Conservation (phyloP, 176 grass and related monocot genomes). For the Saccharum officinarum region DNA sequence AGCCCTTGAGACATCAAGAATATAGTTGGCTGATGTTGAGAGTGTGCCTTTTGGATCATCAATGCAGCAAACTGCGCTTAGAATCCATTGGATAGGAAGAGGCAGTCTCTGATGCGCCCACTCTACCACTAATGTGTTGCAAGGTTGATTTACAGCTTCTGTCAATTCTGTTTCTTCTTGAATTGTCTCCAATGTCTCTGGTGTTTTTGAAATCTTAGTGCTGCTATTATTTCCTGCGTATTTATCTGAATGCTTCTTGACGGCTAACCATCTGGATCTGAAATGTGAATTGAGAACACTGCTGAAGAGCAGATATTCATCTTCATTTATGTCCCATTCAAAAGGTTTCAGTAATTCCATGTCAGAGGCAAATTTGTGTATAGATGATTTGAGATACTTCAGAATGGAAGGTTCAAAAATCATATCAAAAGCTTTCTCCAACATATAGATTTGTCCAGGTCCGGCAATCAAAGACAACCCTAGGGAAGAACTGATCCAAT, state of each 20-base stretch:
- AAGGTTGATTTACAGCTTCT: conserved; percentile 45
- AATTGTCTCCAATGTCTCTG: conserved; percentile 70
- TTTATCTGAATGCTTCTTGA: conserved; percentile 66
- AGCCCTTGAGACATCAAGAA: conserved; percentile 59
- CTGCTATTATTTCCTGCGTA: conserved; percentile 31
- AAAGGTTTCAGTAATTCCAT: conserved; percentile 44
- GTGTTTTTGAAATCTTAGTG: conserved; percentile 25
- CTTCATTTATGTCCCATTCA: conserved; percentile 69
- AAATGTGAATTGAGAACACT: conserved; percentile 74
- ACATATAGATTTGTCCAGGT: conserved; percentile 55
- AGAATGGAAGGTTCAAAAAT: conserved; percentile 64
- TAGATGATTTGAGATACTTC: conserved; percentile 71
- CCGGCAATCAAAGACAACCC: conserved; percentile 65
- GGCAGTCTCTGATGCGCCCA: conserved; percentile 87
- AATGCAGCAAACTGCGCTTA: conserved; percentile 73
- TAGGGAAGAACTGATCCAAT: conserved; percentile 72
- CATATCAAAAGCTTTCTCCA: conserved; percentile 69
- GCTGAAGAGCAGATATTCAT: conserved; percentile 75
- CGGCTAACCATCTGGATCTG: conserved; percentile 75
- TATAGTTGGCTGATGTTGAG: conserved; percentile 31
- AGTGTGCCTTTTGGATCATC: conserved; percentile 54
- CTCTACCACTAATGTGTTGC: conserved; percentile 53
- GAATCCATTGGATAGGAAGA: conserved; percentile 80
- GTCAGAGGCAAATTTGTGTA: conserved; percentile 49
- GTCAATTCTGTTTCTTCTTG: conserved; percentile 69